Conservation (phyloP, 306 rosid species). For the Casuarina glauca region DNA sequence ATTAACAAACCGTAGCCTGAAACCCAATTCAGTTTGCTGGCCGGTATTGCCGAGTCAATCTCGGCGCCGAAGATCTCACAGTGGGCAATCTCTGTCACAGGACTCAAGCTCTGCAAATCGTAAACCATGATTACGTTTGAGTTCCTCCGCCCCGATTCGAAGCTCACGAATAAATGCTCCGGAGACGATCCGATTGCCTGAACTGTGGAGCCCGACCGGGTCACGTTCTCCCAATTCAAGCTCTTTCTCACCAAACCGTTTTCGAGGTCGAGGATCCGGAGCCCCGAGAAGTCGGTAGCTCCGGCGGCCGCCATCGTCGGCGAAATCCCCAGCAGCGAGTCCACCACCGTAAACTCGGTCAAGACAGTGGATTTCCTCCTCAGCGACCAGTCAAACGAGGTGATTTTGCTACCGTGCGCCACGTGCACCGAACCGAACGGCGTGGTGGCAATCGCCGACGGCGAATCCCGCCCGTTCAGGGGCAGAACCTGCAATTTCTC, state of each 20-base stretch:
- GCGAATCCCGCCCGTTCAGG: constrained; percentile 74
- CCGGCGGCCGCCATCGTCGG: constrained; percentile 74
- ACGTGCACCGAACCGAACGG: constrained; percentile 72
- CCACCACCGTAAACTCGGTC: constrained; percentile 83
- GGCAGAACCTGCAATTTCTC: constrained; percentile 60
- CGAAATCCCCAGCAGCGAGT: constrained; percentile 73
- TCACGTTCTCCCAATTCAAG: constrained; percentile 81
- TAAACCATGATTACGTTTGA: constrained; percentile 80
- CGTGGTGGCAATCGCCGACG: constrained; percentile 72
- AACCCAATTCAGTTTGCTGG: constrained; percentile 77
- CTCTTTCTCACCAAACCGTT: constrained; percentile 51
- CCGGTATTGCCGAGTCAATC: constrained; percentile 81
- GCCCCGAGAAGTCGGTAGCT: constrained; percentile 88
- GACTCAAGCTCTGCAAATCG: constrained; percentile 51
- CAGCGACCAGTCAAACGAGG: constrained; percentile 90
- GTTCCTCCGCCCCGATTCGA: constrained; percentile 80
- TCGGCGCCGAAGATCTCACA: constrained; percentile 83
- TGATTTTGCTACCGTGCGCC: constrained; percentile 87
- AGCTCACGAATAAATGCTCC: constrained; percentile 66
- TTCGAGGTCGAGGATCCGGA: constrained; percentile 70
- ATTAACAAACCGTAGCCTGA: constrained; percentile 52
- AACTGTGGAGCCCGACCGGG: constrained; percentile 80
- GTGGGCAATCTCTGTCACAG: constrained; percentile 58
- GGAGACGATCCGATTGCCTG: constrained; percentile 77
- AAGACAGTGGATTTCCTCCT: constrained; percentile 70